Evolutionary conservation across 177 flowering plant genomes (phyloP).

Genomic region (Vitis hybrid): DNA sequence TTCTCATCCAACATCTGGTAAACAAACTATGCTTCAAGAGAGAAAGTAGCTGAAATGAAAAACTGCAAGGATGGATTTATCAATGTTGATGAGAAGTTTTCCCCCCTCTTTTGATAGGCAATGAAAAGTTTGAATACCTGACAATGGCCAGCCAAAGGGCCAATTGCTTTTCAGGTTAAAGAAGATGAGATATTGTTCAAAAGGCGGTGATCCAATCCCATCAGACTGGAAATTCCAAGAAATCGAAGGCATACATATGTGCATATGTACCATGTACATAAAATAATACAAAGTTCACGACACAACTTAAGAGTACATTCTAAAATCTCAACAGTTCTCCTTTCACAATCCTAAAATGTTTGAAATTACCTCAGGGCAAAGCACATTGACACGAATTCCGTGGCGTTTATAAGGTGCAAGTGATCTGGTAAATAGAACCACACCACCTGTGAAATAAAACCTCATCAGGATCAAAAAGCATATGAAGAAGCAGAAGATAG

Average conservation of each 20-base stretch:
- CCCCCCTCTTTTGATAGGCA: too few relatives aligned
- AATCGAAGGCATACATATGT: not conserved
- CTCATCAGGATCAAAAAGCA: slow-evolving; percentile 9
- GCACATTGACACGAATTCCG: slow-evolving; percentile 87
- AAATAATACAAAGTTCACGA: not conserved
- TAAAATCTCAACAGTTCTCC: not conserved
- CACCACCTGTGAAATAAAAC: slow-evolving; percentile 62
- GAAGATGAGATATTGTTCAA: not conserved
- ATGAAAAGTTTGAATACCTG: too few relatives aligned
- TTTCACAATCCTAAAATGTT: not conserved
- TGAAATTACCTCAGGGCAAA: slow-evolving; percentile 87
- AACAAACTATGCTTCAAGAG: too few relatives aligned
- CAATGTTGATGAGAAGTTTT: too few relatives aligned
- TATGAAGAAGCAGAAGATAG: slow-evolving; percentile 4
- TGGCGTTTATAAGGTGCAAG: slow-evolving; percentile 57
- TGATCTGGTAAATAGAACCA: slow-evolving; percentile 86
- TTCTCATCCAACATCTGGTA: too few relatives aligned
- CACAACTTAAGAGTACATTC: not conserved
- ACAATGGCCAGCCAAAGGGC: not conserved
- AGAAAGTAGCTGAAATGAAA: too few relatives aligned
- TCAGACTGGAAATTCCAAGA: not conserved
- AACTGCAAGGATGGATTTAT: too few relatives aligned
- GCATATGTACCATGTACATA: not conserved
- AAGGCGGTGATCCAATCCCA: not conserved
- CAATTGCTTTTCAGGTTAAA: not conserved